Evolutionary conservation across 1,284 basidiomycete genomes (phyloP).

Genomic region (Dichomitus squalens): DNA sequence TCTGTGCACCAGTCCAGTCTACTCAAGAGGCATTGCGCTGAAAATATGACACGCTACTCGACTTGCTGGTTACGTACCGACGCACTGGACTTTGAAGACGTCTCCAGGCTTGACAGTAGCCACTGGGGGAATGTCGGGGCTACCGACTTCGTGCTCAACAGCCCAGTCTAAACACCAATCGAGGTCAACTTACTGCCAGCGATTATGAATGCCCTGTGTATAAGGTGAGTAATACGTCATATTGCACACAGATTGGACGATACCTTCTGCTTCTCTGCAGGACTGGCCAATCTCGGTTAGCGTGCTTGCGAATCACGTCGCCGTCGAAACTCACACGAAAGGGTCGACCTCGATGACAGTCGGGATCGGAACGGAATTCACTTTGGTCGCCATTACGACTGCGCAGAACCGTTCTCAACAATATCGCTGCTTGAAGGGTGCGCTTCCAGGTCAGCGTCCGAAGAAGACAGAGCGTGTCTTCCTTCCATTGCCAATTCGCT

Average conservation of each 20-base stretch:
- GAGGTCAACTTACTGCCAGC: constrained; percentile 63
- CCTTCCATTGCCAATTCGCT: background rate
- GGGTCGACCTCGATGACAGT: constrained; percentile 54
- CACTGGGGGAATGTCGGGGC: constrained; percentile 69
- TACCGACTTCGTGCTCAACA: constrained; percentile 25
- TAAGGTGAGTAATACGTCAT: background rate
- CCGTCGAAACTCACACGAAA: constrained; percentile 49
- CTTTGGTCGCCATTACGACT: constrained; percentile 21
- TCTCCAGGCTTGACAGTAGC: constrained; percentile 69
- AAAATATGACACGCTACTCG: background rate
- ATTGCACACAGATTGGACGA: background rate
- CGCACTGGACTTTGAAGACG: constrained; percentile 76
- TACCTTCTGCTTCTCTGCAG: constrained; percentile 66
- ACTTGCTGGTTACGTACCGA: constrained; percentile 46
- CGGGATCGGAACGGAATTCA: constrained; percentile 27
- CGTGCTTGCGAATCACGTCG: background rate
- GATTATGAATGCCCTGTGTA: constrained; percentile 63
- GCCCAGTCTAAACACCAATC: background rate
- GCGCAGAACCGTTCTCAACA: background rate
- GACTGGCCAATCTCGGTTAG: constrained; percentile 36
- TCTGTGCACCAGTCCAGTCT: constrained; percentile 80
- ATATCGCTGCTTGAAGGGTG: background rate
- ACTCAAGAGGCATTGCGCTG: constrained; percentile 2
- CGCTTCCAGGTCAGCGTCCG: background rate
- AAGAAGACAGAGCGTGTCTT: background rate